A percentile compares a stretch with the other conserved stretches of the same genome.
Conservation (phyloP, 139 green algal species). For the Coelastrella sp. region DNA sequence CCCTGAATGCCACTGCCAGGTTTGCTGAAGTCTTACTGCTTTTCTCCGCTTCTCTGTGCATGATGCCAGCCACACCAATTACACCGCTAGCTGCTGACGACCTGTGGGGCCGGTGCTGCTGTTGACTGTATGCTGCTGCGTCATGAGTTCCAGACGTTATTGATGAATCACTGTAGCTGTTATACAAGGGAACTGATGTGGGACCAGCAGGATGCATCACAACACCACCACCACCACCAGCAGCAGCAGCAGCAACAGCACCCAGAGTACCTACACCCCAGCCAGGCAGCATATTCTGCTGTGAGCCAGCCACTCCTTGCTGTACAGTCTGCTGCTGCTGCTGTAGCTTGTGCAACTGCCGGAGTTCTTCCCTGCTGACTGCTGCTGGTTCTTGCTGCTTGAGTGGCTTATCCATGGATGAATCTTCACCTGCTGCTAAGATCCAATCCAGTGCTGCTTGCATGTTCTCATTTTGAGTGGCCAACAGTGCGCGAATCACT, state of each 20-base stretch:
- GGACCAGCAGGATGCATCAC: background rate
- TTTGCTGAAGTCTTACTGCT: slow-evolving; percentile 40
- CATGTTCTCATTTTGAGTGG: slow-evolving; percentile 48
- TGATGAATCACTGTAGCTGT: background rate
- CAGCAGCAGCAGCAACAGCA: background rate
- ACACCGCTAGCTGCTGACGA: background rate
- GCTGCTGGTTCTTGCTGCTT: background rate
- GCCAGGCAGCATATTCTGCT: slow-evolving; percentile 1
- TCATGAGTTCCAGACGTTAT: too few species aligned
- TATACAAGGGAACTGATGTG: background rate
- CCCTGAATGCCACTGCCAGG: slow-evolving; percentile 74
- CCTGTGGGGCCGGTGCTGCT: background rate
- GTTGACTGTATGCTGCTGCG: background rate
- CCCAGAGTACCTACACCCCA: slow-evolving; percentile 20
- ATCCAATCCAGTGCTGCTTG: slow-evolving; percentile 65
- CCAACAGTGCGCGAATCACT: slow-evolving; percentile 51
- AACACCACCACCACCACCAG: background rate
- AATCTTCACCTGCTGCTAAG: slow-evolving; percentile 57
- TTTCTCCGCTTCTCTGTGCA: slow-evolving; percentile 56
- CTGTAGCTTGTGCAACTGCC: slow-evolving; percentile 15
- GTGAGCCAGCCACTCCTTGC: background rate
- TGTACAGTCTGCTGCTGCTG: slow-evolving; percentile 10
- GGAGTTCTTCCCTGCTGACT: slow-evolving; percentile 20
- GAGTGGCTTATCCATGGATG: slow-evolving; percentile 56
- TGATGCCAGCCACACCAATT: slow-evolving; percentile 61